Evolutionary conservation across 441 rosid species (phyloP).

Genomic region (Jatropha podagrica): DNA sequence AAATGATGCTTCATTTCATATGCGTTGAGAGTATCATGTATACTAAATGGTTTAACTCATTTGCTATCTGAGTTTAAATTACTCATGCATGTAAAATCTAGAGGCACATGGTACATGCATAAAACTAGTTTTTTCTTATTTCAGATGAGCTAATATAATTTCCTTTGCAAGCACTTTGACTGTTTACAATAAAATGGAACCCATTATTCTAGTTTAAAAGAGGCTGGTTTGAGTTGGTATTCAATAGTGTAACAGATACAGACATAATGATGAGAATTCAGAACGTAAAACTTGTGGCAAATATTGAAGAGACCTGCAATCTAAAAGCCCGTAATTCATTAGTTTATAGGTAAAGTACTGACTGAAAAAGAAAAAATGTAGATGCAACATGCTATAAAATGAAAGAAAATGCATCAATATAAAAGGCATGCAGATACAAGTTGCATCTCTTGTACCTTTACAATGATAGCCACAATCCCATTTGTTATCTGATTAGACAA

Average conservation of each 20-base stretch:
- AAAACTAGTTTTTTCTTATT: background rate
- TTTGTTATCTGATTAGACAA: conserved; percentile 55
- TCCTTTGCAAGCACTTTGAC: background rate
- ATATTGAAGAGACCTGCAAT: background rate
- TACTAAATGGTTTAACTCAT: background rate
- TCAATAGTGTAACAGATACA: background rate
- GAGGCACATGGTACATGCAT: background rate
- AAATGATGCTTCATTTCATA: conserved; percentile 10
- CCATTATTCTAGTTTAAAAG: background rate
- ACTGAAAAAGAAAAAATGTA: background rate
- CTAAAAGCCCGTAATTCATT: background rate
- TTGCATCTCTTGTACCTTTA: conserved; percentile 53
- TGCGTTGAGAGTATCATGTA: background rate
- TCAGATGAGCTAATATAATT: background rate
- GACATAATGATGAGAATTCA: background rate
- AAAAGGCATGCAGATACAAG: conserved; percentile 3
- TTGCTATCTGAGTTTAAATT: background rate
- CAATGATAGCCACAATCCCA: conserved; percentile 67
- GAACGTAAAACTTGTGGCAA: background rate
- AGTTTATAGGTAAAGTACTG: background rate
- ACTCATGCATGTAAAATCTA: background rate
- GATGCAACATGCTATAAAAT: background rate
- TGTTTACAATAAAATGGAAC: background rate
- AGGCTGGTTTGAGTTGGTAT: background rate
- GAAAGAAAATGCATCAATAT: background rate